Base-by-base conservation (phyloP, 139 green algal species). In the Tetraselmis chui region DNA sequence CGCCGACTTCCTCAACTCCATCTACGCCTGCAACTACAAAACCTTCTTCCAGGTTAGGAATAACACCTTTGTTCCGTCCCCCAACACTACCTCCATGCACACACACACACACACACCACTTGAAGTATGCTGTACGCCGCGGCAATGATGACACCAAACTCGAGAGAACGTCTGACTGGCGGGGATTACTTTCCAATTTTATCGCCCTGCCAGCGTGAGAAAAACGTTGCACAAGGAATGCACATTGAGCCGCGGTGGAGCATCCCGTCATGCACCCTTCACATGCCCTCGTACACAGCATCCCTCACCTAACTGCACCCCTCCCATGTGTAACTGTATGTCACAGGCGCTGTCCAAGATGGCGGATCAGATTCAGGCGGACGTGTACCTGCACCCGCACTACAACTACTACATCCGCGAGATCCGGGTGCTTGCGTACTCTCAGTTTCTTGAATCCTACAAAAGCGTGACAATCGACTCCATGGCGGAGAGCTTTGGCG, bases 371-470 rank as follows among this genome's bases (percentile, higher is more conserved):
- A 84, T 97, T n/a, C 86, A 88, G 25, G 32, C 29, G 1, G 94
- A 98, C 88, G 82, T 85, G 30, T 97, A 94, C 91, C 89, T 98
- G 58, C 79, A 91, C 29, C 86, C 93, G 23, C 97, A 99, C 89
- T 87, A 94, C 75, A 89, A 93, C 25, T 97, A 97, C 92, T 99
- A 97, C 89, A 92, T 98, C 88, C 89, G 95, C 0, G 96, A 99
- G 87, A 87, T 95, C 29, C 89, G 96, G 1, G 90, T 93, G 1
- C 89, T 95, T 59, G 95, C 92, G 11, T 99, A 98, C 88, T 86
- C 91, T 25, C 95, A 97, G 91, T 99, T 98, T 87, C 88, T 99
- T 30, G 93, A 98, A 86, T 93, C 87, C 1, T 99, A 99, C 94
- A 98, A 98, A 91, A 95, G 88, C 76, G 97, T 99, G 27, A 98